Percentiles rank a stretch among this genome's conserved stretches.
Conservation (phyloP, 140 eudicot species). For the Bidens hawaiensis region DNA sequence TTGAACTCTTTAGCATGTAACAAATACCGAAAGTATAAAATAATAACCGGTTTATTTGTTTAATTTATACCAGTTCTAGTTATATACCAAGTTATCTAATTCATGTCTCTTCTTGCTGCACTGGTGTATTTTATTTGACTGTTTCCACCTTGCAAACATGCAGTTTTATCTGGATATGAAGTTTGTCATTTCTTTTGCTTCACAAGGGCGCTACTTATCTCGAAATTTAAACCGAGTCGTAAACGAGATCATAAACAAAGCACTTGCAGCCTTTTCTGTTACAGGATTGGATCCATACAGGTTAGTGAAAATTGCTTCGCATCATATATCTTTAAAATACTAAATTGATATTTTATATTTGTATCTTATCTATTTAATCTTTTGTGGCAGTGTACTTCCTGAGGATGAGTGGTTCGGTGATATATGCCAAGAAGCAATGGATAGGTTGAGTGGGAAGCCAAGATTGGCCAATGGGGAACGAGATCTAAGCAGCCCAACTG, state of each 20-base stretch:
- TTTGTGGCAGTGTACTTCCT: slow-evolving; percentile 61
- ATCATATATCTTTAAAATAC: background rate
- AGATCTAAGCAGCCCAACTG: slow-evolving; percentile 89
- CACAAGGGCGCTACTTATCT: slow-evolving; percentile 95
- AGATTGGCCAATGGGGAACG: slow-evolving; percentile 71
- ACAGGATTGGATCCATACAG: slow-evolving; percentile 92
- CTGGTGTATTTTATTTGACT: slow-evolving; percentile 1
- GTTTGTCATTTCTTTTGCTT: slow-evolving; percentile 85
- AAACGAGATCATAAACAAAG: slow-evolving; percentile 83
- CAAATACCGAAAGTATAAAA: background rate
- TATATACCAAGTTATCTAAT: background rate
- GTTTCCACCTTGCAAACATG: slow-evolving; percentile 20
- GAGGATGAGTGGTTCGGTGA: slow-evolving; percentile 93
- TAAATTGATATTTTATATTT: background rate
- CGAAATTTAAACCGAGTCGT: slow-evolving; percentile 78
- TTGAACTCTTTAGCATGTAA: background rate
- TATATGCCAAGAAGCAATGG: slow-evolving; percentile 74
- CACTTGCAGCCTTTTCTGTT: slow-evolving; percentile 71
- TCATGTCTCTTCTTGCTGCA: background rate
- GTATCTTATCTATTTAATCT: background rate
- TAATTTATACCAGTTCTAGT: background rate
- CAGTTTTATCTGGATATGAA: slow-evolving; percentile 98
- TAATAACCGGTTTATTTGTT: background rate
- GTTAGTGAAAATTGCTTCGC: slow-evolving; percentile 28
- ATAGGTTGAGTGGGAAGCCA: slow-evolving; percentile 82